Base-by-base conservation (phyloP, 1,284 basidiomycete genomes). In the Ustilago curta region DNA sequence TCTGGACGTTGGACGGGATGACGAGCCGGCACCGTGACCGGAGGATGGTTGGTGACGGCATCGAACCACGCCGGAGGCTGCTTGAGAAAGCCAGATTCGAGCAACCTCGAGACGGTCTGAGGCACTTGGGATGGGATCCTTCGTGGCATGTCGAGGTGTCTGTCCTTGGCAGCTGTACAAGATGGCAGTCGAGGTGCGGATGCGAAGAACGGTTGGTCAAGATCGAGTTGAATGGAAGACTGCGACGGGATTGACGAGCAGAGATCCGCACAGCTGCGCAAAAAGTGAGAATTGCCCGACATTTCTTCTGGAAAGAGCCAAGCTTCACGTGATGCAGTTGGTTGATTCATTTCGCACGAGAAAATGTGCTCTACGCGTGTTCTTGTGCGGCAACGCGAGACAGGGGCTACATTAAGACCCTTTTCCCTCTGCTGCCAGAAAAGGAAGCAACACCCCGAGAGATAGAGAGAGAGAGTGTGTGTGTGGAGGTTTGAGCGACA, bases 71-170 rank as follows among this genome's bases (percentile, higher is more conserved):
- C 88, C 49, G 96, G 95, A 76, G 91, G 90, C 23, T 87, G 83
- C 77, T 89, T 88, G 66, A 95, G 86, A 79, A 90, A 90, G 55
- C 90, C 88, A 50, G 90, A 90, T 54, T 90, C 89, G 83, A 95
- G 88, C 56, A 97, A 88, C 62, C 95, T 91, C 48, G 92, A 91
- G 53, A 93, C 91, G 68, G 93, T 91, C 85, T 93, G 90, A 85
- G 95, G 93, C 18, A 97, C 94, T 85, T 96, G 93, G 61, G 89
- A 90, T 35, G 95, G 91, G 80, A 96, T 89, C 72, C 92, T 89
- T 71, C 95, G 91, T 49, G 91, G 91, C 92, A 95, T 94, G 29
- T 19, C 47, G 56, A 19, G 16, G 8, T 25, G 25, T 29, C 11
- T 25, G 25, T 29, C 11, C 21, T 51, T 14, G 31, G 21, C 8